Evolutionary conservation across 768 basidiomycete genomes (phyloP).

Genomic region (Leccinum barrowsii): DNA sequence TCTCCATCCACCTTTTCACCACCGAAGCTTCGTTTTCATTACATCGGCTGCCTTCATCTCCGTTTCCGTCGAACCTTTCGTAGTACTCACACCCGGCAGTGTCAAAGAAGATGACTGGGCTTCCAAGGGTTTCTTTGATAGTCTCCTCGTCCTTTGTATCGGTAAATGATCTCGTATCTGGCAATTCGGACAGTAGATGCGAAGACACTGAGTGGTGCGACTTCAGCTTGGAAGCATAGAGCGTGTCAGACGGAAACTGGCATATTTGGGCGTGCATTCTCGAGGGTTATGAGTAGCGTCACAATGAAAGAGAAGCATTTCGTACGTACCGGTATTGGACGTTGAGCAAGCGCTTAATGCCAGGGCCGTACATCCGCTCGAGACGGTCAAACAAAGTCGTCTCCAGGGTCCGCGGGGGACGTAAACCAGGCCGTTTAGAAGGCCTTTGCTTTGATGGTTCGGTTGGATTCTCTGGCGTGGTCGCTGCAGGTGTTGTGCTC

Average conservation of each 20-base stretch:
- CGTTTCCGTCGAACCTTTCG: constrained; percentile 72
- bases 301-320: background rate
- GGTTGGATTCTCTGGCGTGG: background rate
- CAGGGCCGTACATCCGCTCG: constrained; percentile 79
- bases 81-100: constrained; percentile 93
- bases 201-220: constrained; percentile 69
- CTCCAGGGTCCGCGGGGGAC: constrained; percentile 72
- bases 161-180: constrained; percentile 41
- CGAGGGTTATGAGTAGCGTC: background rate
- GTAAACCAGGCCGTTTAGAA: constrained; percentile 29
- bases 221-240: constrained; percentile 69
- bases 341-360: constrained; percentile 82
- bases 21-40: constrained; percentile 95
- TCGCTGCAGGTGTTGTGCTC: background rate
- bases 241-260: constrained; percentile 75
- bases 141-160: constrained; percentile 55
- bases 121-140: constrained; percentile 65
- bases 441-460: constrained; percentile 10
- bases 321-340: constrained; percentile 77
- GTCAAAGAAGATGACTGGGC: constrained; percentile 89
- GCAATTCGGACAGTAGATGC: constrained; percentile 70
- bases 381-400: constrained; percentile 91
- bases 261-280: constrained; percentile 91
- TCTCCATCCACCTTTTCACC: constrained; percentile 79
- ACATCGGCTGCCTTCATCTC: constrained; percentile 86